Conservation (phyloP, 208 protist genomes). For the Leishmania martiniquensis region DNA sequence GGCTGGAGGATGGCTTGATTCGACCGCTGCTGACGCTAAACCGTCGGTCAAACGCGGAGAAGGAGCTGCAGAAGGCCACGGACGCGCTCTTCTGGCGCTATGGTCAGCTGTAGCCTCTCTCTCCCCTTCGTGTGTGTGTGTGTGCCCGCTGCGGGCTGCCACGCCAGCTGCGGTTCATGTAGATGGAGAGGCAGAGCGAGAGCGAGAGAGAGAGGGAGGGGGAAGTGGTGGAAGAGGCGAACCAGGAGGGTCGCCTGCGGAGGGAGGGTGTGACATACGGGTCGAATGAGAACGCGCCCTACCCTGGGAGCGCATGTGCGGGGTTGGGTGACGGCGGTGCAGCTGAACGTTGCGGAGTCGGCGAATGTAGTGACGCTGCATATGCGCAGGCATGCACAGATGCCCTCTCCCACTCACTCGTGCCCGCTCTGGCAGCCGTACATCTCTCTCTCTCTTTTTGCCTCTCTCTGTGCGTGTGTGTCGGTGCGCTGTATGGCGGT, state of each 20-base stretch:
- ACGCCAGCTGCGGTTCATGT: background rate
- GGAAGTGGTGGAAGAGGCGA: background rate
- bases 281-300: background rate
- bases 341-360: background rate
- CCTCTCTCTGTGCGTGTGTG: too few species aligned
- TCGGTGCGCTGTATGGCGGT: too few species aligned
- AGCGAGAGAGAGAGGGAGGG: background rate
- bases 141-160: background rate
- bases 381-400: background rate
- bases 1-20: conserved; percentile 62
- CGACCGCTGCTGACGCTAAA: conserved; percentile 68
- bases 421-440: too few species aligned
- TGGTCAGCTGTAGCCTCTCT: conserved; percentile 31
- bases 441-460: too few species aligned
- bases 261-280: too few species aligned
- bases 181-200: background rate
- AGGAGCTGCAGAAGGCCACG: conserved; percentile 47
- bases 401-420: background rate
- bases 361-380: background rate
- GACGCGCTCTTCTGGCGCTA: conserved; percentile 76
- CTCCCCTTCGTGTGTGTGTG: background rate
- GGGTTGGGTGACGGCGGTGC: background rate
- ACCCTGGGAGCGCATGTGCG: background rate
- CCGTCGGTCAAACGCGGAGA: conserved; percentile 48
- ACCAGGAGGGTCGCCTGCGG: too few species aligned